A percentile compares a stretch with the other conserved stretches of the same genome.
Evolutionary conservation across 768 basidiomycete genomes (phyloP).

Genomic region (Lactarius deliciosus): DNA sequence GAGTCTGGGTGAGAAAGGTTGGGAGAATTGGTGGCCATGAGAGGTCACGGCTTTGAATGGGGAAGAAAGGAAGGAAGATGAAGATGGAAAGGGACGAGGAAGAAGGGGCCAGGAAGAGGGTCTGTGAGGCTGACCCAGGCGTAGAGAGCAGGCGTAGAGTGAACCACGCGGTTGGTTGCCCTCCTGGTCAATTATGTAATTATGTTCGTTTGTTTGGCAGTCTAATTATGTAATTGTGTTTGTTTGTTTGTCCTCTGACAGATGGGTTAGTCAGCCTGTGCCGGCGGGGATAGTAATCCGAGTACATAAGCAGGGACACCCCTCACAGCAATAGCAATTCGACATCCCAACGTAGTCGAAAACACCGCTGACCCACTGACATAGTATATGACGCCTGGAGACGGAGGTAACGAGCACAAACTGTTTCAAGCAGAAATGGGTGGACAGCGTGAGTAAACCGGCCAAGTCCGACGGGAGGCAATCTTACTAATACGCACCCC

Average conservation of each 20-base stretch:
- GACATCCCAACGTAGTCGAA: conserved; percentile 14
- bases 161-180: conserved; percentile 4
- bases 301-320: conserved; percentile 23
- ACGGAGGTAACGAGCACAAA: neutral
- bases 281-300: conserved; percentile 5
- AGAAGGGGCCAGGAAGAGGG: neutral
- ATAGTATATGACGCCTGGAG: neutral
- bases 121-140: conserved; percentile 16
- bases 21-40: conserved; percentile 19
- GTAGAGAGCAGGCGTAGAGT: neutral
- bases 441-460: conserved; percentile 30
- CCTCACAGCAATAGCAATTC: conserved; percentile 7
- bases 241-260: neutral
- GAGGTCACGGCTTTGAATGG: neutral
- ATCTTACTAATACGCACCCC: conserved; percentile 38
- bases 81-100: neutral
- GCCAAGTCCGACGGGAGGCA: conserved; percentile 27
- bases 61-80: neutral
- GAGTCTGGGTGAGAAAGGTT: neutral
- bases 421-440: conserved; percentile 12
- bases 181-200: neutral
- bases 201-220: neutral
- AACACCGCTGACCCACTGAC: neutral
- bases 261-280: neutral
- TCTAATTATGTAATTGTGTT: neutral